A percentile compares a stretch with the other conserved stretches of the same genome.
Conservation (phyloP, 441 rosid species). For the Pelargonium exstipulatum region DNA sequence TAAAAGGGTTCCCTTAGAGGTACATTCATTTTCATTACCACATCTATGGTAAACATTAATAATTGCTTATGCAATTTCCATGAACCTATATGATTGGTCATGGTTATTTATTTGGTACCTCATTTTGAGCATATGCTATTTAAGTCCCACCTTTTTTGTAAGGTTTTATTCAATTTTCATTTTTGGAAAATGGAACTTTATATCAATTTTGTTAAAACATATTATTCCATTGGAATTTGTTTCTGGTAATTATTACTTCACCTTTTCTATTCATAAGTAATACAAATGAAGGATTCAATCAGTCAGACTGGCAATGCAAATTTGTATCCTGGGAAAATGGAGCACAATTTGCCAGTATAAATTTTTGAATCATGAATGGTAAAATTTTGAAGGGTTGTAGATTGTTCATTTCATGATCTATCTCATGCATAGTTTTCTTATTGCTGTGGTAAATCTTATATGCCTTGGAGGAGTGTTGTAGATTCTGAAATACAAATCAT, state of each 20-base stretch:
- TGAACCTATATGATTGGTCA: not conserved
- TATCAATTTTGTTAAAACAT: not conserved
- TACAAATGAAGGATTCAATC: not conserved
- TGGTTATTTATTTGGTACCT: not conserved
- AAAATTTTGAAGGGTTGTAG: not conserved
- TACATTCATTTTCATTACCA: not conserved
- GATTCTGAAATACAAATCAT: not conserved
- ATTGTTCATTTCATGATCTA: not conserved
- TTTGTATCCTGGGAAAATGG: not conserved
- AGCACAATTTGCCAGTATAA: not conserved
- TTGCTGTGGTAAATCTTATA: not conserved
- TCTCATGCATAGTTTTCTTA: not conserved
- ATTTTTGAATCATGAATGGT: not conserved
- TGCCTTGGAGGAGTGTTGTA: conserved; percentile 5
- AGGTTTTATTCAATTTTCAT: conserved; percentile 2
- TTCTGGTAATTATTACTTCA: not conserved
- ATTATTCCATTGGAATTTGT: not conserved
- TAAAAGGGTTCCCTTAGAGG: not conserved
- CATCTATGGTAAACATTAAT: not conserved
- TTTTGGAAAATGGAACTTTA: not conserved
- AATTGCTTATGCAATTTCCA: not conserved
- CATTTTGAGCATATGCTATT: not conserved
- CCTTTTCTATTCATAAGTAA: not conserved
- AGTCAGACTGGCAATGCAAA: not conserved
- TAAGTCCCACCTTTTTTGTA: not conserved